Base-by-base conservation (phyloP, 2,329 filamentous ascomycete species). In the Diaporthe destruens region DNA sequence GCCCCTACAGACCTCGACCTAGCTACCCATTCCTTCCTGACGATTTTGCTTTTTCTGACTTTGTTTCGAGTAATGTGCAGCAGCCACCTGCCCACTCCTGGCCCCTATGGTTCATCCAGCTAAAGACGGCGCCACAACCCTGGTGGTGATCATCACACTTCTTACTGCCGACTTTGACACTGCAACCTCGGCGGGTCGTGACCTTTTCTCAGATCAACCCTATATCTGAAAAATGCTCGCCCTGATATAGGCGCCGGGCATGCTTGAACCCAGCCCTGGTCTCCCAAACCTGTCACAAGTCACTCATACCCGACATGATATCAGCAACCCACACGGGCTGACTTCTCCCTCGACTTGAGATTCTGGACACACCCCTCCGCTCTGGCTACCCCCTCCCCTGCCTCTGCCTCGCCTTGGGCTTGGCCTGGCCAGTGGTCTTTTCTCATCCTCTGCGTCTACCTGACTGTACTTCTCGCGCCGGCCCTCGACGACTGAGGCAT, bases 1-100 rank as follows among this genome's bases (percentile, higher is more conserved):
- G 54, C n/a, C 71, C 57, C 68, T 69, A 70, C 71, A 54, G 57
- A 54, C 51, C 66, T 66, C 51, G 57, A 73, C 57, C 55, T 70
- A 71, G 71, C 42, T 66, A 71, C 51, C 42, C 44, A 51, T 51
- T 61, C 61, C 69, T 57, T 54, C 39, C 69, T 65, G 47, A 55
- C 49, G 49, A 53, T 72, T 56, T 70, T 74, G 65, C 72, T 74
- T 70, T 66, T 72, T 63, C 71, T 74, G 69, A 55, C 71, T 36
- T 74, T 74, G 72, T 72, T 69, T 72, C 65, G 70, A 72, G 63
- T 69, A 72, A 69, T 72, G 67, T 49, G 47, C 57, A 72, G 65
- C 56, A 72, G 42, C 65, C 34, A 65, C 69, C 47, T 63, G 67
- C 47, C 49, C 65, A 63, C 55, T 72, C 25, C 59, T 71, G n/a